Evolutionary conservation across 1,284 basidiomycete species (phyloP), one percentile per base, ranked within the genome.

Genomic region (Lentinula novae-zelandiae): DNA sequence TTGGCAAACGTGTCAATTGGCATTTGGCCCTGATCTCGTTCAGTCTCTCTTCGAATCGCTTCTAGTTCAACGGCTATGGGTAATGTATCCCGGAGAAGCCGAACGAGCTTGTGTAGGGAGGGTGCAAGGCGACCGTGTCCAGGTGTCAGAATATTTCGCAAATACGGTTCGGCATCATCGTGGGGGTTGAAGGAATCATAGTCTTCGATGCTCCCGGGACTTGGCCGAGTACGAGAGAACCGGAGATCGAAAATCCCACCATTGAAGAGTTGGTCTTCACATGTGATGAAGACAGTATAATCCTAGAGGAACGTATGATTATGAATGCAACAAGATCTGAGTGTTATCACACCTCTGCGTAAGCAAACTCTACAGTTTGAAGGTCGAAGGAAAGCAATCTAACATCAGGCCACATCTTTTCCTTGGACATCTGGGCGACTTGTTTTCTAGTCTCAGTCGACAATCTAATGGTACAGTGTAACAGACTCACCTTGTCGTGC

Each of bases 341-440:
- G 36, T 40, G 53, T 44, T 38, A 54, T 64, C 76, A 63, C 70
- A 84, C 87, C 56, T 75, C 75, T 10, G 86, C 81, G 69, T 95
- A 95, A 4, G 86, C 84, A 70, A 96, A 89, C 67, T 93, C 89
- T n/a, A 94, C 93, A 0, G 92, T 93, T 67, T 93, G 91, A 15
- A 95, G 75, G 72, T 95, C 92, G 71, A 95, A 95, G 1, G 91
- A 93, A 60, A 95, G 78, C 60, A 96, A 75, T 53, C 84, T 81
- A 46, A 95, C 83, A 70, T 90, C 91, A 31, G 76, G 75, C 85
- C 89, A 93, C 27, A 79, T 76, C 62, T 82, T 84, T 64, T 81
- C 79, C 66, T 87, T 86, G 50, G 88, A 83, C 83, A 95, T 90
- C 68, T 91, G 87, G 9, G 89, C 90, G 46, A 95, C 92, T 93